Evolutionary conservation across 208 protist genomes (phyloP).

Genomic region (Trypanosoma brucei): DNA sequence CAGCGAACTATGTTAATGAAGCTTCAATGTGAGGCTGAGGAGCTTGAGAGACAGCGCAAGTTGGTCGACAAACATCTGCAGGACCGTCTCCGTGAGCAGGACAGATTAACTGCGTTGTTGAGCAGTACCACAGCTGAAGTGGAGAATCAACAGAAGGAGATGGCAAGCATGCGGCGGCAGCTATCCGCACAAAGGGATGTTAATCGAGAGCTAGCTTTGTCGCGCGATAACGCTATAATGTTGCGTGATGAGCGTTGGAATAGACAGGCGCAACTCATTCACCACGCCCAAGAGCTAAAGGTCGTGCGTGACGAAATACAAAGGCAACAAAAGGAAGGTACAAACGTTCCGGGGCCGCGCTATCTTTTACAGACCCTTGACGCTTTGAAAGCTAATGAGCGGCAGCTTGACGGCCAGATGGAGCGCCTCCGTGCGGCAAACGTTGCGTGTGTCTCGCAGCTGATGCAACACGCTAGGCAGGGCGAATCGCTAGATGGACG

Average conservation of each 20-base stretch:
- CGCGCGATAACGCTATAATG: conserved; percentile 12
- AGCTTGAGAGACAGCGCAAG: conserved; percentile 4
- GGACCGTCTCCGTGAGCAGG: background rate
- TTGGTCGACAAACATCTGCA: background rate
- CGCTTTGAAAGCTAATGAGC: conserved; percentile 26
- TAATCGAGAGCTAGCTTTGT: conserved; percentile 2
- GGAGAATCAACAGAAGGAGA: conserved; percentile 25
- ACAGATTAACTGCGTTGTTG: conserved; percentile 1
- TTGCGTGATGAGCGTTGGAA: conserved; percentile 20
- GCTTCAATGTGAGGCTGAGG: conserved; percentile 16
- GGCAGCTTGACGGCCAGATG: conserved; percentile 33
- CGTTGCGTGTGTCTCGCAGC: conserved; percentile 24
- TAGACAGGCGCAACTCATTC: conserved; percentile 23
- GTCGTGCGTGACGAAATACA: conserved; percentile 2
- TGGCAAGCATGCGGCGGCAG: conserved; percentile 21
- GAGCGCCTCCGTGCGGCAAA: conserved; percentile 27
- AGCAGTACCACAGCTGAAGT: conserved; percentile 6
- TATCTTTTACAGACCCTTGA: conserved; percentile 25
- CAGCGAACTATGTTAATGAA: conserved; percentile 1
- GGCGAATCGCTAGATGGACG: conserved; percentile 31
- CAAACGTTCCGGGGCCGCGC: background rate
- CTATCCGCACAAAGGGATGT: conserved; percentile 9
- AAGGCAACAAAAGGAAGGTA: conserved; percentile 2
- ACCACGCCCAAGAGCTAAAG: conserved; percentile 16
- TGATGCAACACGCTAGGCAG: conserved; percentile 27